phyloP scores from a whole-genome alignment of 192 early-diverging fungal genomes.

The Spizellomyces punctatus region DNA sequence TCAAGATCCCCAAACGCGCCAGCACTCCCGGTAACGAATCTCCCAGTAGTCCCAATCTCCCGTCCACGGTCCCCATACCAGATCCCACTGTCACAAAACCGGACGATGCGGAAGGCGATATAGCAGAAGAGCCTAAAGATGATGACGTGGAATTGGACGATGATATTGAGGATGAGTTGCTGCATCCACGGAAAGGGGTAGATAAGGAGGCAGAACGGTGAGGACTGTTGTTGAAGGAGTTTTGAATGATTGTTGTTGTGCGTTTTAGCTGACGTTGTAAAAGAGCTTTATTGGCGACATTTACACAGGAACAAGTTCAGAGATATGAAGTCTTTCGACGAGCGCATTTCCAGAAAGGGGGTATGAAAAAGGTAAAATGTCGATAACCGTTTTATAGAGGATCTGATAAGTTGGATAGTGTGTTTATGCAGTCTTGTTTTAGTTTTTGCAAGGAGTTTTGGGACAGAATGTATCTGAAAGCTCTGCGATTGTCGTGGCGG shows the following conservation, averaged over 20 bases:
- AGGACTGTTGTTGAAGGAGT: too few species aligned
- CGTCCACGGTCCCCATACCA: too few species aligned
- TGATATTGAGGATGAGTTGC: conserved; percentile 19
- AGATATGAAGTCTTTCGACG: conserved; percentile 83
- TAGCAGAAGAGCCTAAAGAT: not conserved
- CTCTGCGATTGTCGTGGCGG: conserved; percentile 79
- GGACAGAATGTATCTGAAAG: conserved; percentile 62
- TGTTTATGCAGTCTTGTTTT: not conserved
- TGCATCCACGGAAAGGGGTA: conserved; percentile 10
- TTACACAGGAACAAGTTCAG: conserved; percentile 71
- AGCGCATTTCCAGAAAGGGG: conserved; percentile 73
- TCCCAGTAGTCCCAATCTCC: too few species aligned
- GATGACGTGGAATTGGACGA: conserved; percentile 55
- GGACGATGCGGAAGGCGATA: not conserved
- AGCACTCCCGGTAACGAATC: too few species aligned
- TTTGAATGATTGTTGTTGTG: not conserved
- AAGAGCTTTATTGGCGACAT: conserved; percentile 66
- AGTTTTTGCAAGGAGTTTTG: conserved; percentile 6
- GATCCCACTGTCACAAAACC: too few species aligned
- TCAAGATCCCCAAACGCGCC: too few species aligned
- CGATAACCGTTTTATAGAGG: too few species aligned
- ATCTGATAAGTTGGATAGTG: not conserved
- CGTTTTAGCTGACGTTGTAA: not conserved
- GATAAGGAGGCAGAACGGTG: conserved; percentile 19
- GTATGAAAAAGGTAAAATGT: conserved; percentile 74